phyloP scores from a whole-genome alignment of 148 eudicot genomes.

The Vaccinium macrocarpon region DNA sequence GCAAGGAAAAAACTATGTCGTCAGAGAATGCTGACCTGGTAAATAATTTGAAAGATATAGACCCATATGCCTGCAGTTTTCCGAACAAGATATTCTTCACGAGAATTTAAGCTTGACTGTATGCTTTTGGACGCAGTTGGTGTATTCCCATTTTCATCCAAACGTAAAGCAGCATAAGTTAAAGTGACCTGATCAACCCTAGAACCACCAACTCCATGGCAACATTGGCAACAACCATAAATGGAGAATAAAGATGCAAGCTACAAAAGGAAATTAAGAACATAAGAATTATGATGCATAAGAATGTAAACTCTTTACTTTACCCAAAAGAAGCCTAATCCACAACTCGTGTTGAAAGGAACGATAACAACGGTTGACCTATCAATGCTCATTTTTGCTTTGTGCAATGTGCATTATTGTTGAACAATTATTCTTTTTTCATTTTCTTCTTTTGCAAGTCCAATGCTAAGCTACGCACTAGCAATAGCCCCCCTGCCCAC shows the following conservation, averaged over 20 bases:
- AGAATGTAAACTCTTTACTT: not conserved
- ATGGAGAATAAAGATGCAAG: slow-evolving; percentile 71
- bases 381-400: not conserved
- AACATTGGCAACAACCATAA: slow-evolving; percentile 41
- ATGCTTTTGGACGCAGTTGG: slow-evolving; percentile 21
- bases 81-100: slow-evolving; percentile 30
- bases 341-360: not conserved
- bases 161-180: slow-evolving; percentile 34
- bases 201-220: slow-evolving; percentile 26
- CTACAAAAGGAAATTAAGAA: slow-evolving; percentile 35
- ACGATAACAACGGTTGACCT: not conserved
- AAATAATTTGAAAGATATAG: slow-evolving; percentile 59
- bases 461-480: not conserved
- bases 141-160: slow-evolving; percentile 28
- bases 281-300: not conserved
- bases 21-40: slow-evolving; percentile 54
- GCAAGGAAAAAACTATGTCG: not conserved
- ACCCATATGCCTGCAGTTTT: slow-evolving; percentile 47
- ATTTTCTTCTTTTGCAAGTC: not conserved
- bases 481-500: not conserved
- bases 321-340: not conserved
- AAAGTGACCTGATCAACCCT: slow-evolving; percentile 20
- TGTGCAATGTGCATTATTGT: not conserved
- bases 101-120: slow-evolving; percentile 13
- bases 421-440: not conserved